Percentiles rank a stretch among this genome's conserved stretches.
Evolutionary conservation across 2,329 filamentous ascomycete species (phyloP).

Genomic region (Arthrinium phaeospermum): DNA sequence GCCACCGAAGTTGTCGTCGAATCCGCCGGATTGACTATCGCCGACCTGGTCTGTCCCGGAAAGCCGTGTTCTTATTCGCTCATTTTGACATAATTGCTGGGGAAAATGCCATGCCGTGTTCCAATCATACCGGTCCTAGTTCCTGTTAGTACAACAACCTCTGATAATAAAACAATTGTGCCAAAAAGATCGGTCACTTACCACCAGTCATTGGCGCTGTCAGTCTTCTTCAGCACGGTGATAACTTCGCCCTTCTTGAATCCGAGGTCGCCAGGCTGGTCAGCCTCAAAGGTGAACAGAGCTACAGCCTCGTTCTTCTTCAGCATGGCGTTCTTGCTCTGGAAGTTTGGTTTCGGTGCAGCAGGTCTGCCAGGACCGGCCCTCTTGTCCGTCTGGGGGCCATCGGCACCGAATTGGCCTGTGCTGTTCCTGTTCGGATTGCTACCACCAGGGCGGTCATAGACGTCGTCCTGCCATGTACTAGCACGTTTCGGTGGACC

Average conservation of each 20-base stretch:
- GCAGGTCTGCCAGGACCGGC: constrained; percentile 76
- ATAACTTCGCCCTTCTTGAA: constrained; percentile 99
- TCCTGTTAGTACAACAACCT: constrained; percentile 22
- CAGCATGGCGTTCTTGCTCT: constrained; percentile 59
- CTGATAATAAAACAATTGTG: not conserved
- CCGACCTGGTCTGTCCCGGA: not conserved
- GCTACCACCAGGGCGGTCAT: constrained; percentile 62
- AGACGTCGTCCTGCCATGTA: constrained; percentile 79
- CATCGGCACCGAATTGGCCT: constrained; percentile 52
- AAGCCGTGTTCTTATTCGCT: constrained; percentile 30
- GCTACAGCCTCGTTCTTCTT: constrained; percentile 85
- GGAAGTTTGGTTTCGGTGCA: constrained; percentile 88
- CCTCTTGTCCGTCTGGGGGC: constrained; percentile 50
- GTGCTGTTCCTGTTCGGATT: constrained; percentile 58
- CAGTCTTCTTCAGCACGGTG: constrained; percentile 91
- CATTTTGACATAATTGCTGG: constrained; percentile 79
- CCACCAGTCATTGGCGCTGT: constrained; percentile 96
- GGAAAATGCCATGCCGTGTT: constrained; percentile 87
- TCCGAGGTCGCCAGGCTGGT: constrained; percentile 87
- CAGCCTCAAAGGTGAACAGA: constrained; percentile 91
- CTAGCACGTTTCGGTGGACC: constrained; percentile 65
- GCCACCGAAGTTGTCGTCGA: not conserved
- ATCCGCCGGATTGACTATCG: not conserved
- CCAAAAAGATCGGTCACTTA: constrained; percentile 47
- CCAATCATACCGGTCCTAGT: constrained; percentile 86